Conservation (phyloP, 2,329 filamentous ascomycete species). For the Onygena corvina region DNA sequence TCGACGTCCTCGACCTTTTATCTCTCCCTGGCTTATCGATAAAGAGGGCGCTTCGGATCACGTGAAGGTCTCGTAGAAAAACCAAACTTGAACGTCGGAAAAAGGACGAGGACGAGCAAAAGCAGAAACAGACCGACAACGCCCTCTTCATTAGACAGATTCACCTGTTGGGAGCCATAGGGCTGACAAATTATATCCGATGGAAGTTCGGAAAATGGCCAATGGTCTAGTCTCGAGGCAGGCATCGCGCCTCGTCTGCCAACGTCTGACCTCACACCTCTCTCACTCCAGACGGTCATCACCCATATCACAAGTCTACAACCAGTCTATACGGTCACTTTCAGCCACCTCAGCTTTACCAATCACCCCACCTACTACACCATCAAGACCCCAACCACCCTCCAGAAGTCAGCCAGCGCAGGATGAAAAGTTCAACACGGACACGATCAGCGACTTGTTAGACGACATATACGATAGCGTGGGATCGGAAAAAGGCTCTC, state of each 20-base stretch:
- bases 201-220: slow-evolving; percentile 14
- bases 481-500: too few relatives aligned
- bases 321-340: background rate
- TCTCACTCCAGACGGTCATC: background rate
- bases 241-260: background rate
- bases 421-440: background rate
- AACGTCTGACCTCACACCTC: background rate
- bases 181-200: too few relatives aligned
- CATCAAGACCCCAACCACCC: background rate
- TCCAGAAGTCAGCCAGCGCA: background rate
- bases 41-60: background rate
- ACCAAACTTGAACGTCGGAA: background rate
- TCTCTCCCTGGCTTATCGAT: slow-evolving; percentile 2
- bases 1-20: background rate
- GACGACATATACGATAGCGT: slow-evolving; percentile 1
- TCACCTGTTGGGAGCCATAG: too few relatives aligned
- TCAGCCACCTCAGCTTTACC: too few relatives aligned
- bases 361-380: too few relatives aligned
- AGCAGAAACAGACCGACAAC: background rate
- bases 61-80: background rate
- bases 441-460: background rate
- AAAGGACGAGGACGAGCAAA: background rate
- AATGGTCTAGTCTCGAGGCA: slow-evolving; percentile 11
- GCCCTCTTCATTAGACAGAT: background rate
- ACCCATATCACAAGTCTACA: background rate